Evolutionary conservation across 2,329 filamentous ascomycete genomes (phyloP).

Genomic region (Aspergillus costaricaensis): DNA sequence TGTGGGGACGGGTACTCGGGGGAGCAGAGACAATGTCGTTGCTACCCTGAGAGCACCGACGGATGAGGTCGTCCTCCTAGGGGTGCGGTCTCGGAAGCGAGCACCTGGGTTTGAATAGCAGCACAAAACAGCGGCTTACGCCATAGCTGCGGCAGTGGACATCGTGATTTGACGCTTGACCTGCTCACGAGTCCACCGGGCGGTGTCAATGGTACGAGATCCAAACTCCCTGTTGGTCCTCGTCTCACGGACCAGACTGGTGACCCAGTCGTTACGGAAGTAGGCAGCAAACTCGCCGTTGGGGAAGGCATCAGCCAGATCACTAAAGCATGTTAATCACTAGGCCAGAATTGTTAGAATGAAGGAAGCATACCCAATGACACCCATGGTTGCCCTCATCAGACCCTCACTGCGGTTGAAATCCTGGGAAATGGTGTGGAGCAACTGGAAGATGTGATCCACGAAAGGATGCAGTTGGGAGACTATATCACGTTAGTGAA

Average conservation of each 20-base stretch:
- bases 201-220: constrained; percentile 84
- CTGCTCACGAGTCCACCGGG: constrained; percentile 95
- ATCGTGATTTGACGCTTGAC: constrained; percentile 77
- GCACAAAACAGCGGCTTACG: constrained; percentile 28
- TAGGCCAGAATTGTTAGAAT: background rate
- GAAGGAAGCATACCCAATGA: constrained; percentile 73
- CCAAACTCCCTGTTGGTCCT: constrained; percentile 86
- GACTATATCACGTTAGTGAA: constrained; percentile 50
- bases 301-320: constrained; percentile 91
- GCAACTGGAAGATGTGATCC: constrained; percentile 80
- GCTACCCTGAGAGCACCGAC: constrained; percentile 21
- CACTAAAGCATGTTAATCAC: constrained; percentile 59
- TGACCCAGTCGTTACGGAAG: constrained; percentile 92
- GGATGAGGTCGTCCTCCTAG: constrained; percentile 16
- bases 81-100: constrained; percentile 14
- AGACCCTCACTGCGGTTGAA: constrained; percentile 87
- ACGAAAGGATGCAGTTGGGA: constrained; percentile 74
- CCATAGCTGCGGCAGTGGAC: constrained; percentile 41
- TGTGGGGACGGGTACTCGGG: constrained; percentile 9
- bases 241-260: constrained; percentile 85
- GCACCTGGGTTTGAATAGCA: constrained; percentile 10
- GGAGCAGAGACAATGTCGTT: constrained; percentile 19
- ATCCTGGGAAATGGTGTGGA: constrained; percentile 78
- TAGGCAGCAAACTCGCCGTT: constrained; percentile 79
- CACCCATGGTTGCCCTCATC: constrained; percentile 93